Base-by-base conservation (phyloP, 768 basidiomycete species). In the Galerina marginata region DNA sequence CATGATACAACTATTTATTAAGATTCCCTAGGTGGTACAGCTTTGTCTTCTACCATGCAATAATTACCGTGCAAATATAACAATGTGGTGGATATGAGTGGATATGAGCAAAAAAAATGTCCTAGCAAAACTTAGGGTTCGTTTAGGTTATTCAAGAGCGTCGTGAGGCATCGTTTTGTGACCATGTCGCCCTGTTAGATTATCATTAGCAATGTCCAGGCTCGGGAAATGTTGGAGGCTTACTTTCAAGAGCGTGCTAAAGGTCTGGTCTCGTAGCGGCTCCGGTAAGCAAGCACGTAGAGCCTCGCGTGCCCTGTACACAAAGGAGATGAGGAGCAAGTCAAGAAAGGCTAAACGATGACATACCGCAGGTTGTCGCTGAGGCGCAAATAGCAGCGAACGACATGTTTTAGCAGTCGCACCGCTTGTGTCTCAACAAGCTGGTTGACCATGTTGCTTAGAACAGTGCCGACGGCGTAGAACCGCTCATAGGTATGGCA, bases 401-500 rank as follows among this genome's bases (percentile, higher is more conserved):
- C 97, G 53, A 99, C 97, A 72, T 99, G 97, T 75, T 99, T 99
- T 66, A 99, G 79, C 49, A 99, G 79, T 68, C 97, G 81, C 29
- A 99, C 96, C 10, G 97, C 97, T 75, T 98, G 97, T 2, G 93
- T 97, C 76, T 99, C 96, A 55, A 99, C 96, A 50, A 99, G 84
- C 72, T 98, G 95, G 70, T 91, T 92, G 65, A 99, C 97, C 97
- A 99, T 99, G 75, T 97, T 98, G 80, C 92, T 93, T 60, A 99
- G 83, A 14, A 99, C 97, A 7, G 96, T 97, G 15, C 96, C 97
- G 55, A 99, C 97, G 12, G 97, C 97, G 74, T 98, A 99, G 79
- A 99, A 99, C 54, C 97, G 86, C 74, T 99, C 97, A 72, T 99
- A 99, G n/a, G 97, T 99, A 76, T 99, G 97, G 69, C 97, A 99